Evolutionary conservation across 495 filamentous ascomycete genomes (phyloP).

Genomic region (Tetracladium setigerum): DNA sequence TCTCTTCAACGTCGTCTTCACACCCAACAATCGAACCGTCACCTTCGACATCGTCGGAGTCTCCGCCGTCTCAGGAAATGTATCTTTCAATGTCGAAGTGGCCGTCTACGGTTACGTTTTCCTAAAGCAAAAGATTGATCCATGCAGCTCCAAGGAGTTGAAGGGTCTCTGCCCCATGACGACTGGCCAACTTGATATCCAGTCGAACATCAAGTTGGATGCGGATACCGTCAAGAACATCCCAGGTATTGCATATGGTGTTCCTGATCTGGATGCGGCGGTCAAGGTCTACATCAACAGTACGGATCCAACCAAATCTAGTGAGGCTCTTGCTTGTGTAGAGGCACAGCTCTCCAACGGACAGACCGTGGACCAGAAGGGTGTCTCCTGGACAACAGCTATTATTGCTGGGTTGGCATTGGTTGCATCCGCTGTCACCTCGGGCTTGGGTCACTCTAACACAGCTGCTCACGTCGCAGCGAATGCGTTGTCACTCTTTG

Average conservation of each 20-base stretch:
- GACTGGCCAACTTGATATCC: slow-evolving; percentile 70
- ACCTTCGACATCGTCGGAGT: slow-evolving; percentile 72
- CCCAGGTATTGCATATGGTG: slow-evolving; percentile 79
- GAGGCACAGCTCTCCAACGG: slow-evolving; percentile 86
- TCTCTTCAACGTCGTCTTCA: slow-evolving; percentile 75
- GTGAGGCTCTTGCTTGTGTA: slow-evolving; percentile 71
- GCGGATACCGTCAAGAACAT: slow-evolving; percentile 51
- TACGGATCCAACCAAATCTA: slow-evolving; percentile 39
- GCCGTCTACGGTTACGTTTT: slow-evolving; percentile 76
- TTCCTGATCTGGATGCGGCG: slow-evolving; percentile 90
- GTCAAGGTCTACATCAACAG: slow-evolving; percentile 73
- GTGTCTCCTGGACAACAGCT: slow-evolving; percentile 83
- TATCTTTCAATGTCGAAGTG: slow-evolving; percentile 68
- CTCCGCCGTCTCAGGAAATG: slow-evolving; percentile 78
- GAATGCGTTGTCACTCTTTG: slow-evolving; percentile 85
- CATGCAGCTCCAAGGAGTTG: slow-evolving; percentile 59
- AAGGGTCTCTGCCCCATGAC: slow-evolving; percentile 90
- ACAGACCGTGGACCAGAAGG: slow-evolving; percentile 84
- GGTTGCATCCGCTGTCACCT: slow-evolving; percentile 73
- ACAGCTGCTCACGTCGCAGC: slow-evolving; percentile 93
- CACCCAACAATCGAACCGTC: slow-evolving; percentile 64
- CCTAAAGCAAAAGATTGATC: slow-evolving; percentile 58
- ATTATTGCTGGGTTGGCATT: slow-evolving; percentile 80
- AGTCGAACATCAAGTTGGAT: slow-evolving; percentile 57
- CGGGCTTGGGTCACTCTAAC: slow-evolving; percentile 84